phyloP scores from a whole-genome alignment of 2,329 filamentous ascomycete species.

The Cytospora leucostoma region DNA sequence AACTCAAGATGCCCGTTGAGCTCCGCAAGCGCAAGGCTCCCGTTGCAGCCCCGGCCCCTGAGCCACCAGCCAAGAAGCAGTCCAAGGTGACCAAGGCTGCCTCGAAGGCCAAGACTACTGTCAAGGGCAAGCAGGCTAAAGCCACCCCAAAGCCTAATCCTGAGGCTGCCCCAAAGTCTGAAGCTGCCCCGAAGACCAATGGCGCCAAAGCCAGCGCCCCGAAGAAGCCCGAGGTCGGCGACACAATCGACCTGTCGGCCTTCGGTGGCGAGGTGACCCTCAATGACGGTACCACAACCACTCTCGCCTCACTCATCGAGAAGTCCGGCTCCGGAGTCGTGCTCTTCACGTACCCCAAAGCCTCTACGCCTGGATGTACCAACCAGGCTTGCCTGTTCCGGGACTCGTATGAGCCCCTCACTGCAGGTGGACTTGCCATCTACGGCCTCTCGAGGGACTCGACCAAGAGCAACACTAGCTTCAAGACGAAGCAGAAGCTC shows the following conservation, averaged over 20 bases:
- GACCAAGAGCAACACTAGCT: slow-evolving; percentile 88
- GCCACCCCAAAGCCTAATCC: not conserved
- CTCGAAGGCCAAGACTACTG: slow-evolving; percentile 38
- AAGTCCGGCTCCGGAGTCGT: slow-evolving; percentile 85
- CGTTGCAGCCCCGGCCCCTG: slow-evolving; percentile 44
- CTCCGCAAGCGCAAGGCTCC: slow-evolving; percentile 64
- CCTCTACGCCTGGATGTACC: slow-evolving; percentile 91
- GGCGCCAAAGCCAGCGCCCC: slow-evolving; percentile 36
- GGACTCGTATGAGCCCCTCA: slow-evolving; percentile 76
- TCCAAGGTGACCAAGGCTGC: slow-evolving; percentile 42
- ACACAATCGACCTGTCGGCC: slow-evolving; percentile 56
- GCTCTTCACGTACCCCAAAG: slow-evolving; percentile 93
- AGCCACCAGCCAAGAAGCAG: slow-evolving; percentile 51
- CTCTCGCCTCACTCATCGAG: slow-evolving; percentile 76
- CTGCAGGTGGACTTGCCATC: slow-evolving; percentile 77
- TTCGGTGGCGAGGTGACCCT: slow-evolving; percentile 78
- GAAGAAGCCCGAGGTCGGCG: slow-evolving; percentile 54
- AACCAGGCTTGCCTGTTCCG: slow-evolving; percentile 93
- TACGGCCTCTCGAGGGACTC: slow-evolving; percentile 89
- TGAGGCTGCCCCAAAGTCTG: slow-evolving; percentile 30
- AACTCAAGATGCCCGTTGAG: slow-evolving; percentile 54
- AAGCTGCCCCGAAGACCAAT: slow-evolving; percentile 36
- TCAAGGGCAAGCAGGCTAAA: slow-evolving; percentile 27
- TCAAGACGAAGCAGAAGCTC: slow-evolving; percentile 88
- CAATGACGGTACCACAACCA: slow-evolving; percentile 79